Conservation (phyloP, 2,329 filamentous ascomycete species). For the Pseudogymnoascus sp. region DNA sequence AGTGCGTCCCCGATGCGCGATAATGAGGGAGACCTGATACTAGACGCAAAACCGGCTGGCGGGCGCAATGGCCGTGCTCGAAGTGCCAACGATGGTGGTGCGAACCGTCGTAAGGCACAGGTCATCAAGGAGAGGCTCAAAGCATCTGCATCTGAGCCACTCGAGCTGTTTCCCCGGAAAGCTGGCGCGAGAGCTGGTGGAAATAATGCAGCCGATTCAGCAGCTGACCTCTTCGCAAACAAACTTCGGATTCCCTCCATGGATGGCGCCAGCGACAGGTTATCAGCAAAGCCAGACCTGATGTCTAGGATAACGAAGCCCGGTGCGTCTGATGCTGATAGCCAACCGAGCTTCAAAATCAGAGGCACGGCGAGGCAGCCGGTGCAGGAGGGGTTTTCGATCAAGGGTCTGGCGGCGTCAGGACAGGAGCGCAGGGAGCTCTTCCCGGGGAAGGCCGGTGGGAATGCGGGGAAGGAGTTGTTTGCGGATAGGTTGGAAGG, state of each 20-base stretch:
- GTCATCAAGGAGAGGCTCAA: constrained; percentile 30
- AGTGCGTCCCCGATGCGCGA: constrained; percentile 28
- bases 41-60: constrained; percentile 15
- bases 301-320: constrained; percentile 18
- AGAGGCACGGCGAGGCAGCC: constrained; percentile 45
- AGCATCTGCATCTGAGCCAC: constrained; percentile 16
- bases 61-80: constrained; percentile 10
- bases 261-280: constrained; percentile 33
- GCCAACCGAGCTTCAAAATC: constrained; percentile 44
- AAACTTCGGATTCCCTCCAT: constrained; percentile 41
- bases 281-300: constrained; percentile 14
- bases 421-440: constrained; percentile 51
- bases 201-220: constrained; percentile 46
- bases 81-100: constrained; percentile 21
- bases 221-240: constrained; percentile 41
- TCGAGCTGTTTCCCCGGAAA: constrained; percentile 50
- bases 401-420: constrained; percentile 58
- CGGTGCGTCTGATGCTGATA: constrained; percentile 18
- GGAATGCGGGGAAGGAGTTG: constrained; percentile 60
- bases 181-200: constrained; percentile 37
- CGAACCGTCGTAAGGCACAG: constrained; percentile 38
- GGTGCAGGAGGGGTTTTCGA: constrained; percentile 46
- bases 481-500: constrained; percentile 54
- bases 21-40: constrained; percentile 27
- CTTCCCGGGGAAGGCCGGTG: constrained; percentile 55